Evolutionary conservation across 2,329 filamentous ascomycete species (phyloP).

Genomic region (Cercospora nicotianae): DNA sequence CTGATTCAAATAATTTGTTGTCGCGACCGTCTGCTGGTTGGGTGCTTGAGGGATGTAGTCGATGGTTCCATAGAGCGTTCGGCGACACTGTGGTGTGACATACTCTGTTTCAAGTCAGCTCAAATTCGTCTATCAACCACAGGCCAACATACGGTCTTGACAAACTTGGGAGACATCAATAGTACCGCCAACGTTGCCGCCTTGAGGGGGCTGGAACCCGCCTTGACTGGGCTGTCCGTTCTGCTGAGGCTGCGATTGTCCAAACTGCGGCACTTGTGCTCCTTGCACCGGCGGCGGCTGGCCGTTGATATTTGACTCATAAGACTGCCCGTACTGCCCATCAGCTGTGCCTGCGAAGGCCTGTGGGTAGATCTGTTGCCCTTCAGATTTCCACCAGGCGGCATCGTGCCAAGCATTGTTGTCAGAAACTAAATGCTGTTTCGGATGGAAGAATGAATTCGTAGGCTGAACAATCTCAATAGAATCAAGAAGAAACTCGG

Average conservation of each 20-base stretch:
- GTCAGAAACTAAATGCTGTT: background rate
- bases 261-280: background rate
- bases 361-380: slow-evolving; percentile 3
- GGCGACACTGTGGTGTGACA: slow-evolving; percentile 56
- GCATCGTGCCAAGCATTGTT: slow-evolving; percentile 5
- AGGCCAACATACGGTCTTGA: background rate
- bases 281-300: background rate
- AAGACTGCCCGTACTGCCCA: background rate
- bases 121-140: too few relatives aligned
- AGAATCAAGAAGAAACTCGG: slow-evolving; percentile 56
- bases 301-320: background rate
- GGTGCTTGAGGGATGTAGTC: slow-evolving; percentile 51
- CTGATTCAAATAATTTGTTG: slow-evolving; percentile 51
- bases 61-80: slow-evolving; percentile 56
- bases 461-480: slow-evolving; percentile 62
- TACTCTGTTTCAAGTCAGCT: slow-evolving; percentile 54
- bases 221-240: background rate
- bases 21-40: slow-evolving; percentile 47
- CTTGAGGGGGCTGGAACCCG: background rate
- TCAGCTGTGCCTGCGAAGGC: slow-evolving; percentile 10
- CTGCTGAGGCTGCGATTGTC: background rate
- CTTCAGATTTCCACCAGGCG: slow-evolving; percentile 10
- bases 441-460: slow-evolving; percentile 55
- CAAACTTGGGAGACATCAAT: slow-evolving; percentile 5
- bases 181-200: background rate